Evolutionary conservation across 2,329 filamentous ascomycete species (phyloP).

Genomic region (Fusarium graminum): DNA sequence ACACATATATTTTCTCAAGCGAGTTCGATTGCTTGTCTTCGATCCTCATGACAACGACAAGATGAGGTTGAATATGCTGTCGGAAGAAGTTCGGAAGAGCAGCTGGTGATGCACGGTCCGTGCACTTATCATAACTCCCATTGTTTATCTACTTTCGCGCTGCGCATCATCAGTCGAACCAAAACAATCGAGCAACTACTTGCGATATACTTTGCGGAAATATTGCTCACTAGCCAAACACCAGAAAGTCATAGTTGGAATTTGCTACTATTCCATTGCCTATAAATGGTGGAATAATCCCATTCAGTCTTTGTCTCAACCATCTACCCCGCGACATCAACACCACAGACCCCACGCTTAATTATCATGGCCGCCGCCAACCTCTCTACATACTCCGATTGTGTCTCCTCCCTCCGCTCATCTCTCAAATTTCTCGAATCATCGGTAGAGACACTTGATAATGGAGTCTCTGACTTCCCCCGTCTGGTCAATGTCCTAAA

Average conservation of each 20-base stretch:
- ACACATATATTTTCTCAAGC: too few relatives aligned
- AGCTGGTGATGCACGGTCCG: conserved; percentile 12
- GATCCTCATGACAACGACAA: not conserved
- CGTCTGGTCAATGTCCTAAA: conserved; percentile 68
- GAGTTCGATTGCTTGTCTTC: too few relatives aligned
- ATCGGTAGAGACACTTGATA: conserved; percentile 68
- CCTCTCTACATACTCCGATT: conserved; percentile 64
- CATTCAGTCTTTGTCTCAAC: not conserved
- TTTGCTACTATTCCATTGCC: not conserved
- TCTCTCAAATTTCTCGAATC: conserved; percentile 73
- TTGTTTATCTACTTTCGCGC: conserved; percentile 27
- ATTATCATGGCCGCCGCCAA: conserved; percentile 45
- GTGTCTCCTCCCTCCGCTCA: conserved; percentile 69
- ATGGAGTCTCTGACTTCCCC: conserved; percentile 70
- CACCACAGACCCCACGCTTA: conserved; percentile 17
- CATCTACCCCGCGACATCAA: conserved; percentile 28
- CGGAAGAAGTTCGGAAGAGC: conserved; percentile 25
- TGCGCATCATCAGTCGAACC: conserved; percentile 12
- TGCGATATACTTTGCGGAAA: not conserved
- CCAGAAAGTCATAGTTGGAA: not conserved
- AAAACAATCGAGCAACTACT: conserved; percentile 10
- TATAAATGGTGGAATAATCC: not conserved
- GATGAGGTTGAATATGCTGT: not conserved
- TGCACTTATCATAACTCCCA: conserved; percentile 18
- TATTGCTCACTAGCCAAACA: not conserved